Conservation (phyloP, 176 grass and related monocot genomes). For the Aegilops speltoides region DNA sequence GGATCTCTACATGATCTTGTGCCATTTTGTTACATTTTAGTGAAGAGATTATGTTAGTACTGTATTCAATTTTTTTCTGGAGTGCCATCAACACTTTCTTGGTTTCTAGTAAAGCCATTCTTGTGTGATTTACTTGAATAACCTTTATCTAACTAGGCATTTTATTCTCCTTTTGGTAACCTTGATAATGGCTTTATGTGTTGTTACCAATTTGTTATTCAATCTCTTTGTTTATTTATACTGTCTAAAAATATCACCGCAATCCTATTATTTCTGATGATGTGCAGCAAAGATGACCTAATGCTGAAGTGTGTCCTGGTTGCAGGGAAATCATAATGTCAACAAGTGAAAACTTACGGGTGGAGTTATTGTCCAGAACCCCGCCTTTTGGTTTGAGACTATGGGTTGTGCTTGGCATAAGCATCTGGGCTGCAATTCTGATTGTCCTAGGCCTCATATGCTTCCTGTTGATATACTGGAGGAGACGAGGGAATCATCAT, state of each 20-base stretch:
- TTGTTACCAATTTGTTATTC: not conserved
- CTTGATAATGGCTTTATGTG: not conserved
- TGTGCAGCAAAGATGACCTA: not conserved
- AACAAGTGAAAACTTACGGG: slow-evolving; percentile 36
- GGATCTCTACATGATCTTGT: not conserved
- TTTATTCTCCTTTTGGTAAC: not conserved
- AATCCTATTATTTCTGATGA: not conserved
- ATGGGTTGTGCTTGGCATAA: slow-evolving; percentile 70
- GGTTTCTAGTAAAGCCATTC: not conserved
- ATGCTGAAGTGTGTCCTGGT: slow-evolving; percentile 10
- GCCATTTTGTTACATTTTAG: not conserved
- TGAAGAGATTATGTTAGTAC: not conserved
- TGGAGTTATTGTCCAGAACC: slow-evolving; percentile 48
- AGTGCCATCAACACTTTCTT: not conserved
- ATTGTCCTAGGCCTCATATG: slow-evolving; percentile 57
- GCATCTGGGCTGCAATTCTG: slow-evolving; percentile 54
- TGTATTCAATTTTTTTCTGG: not conserved
- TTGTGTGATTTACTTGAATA: not conserved
- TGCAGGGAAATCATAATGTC: slow-evolving; percentile 45
- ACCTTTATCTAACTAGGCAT: not conserved
- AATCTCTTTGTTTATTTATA: not conserved
- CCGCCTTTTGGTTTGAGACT: slow-evolving; percentile 68
- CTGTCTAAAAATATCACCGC: not conserved
- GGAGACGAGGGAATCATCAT: slow-evolving; percentile 33
- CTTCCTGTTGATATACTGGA: slow-evolving; percentile 51